Evolutionary conservation across 176 grass and related monocot genomes (phyloP).

Genomic region (Oropetium thomaeum): DNA sequence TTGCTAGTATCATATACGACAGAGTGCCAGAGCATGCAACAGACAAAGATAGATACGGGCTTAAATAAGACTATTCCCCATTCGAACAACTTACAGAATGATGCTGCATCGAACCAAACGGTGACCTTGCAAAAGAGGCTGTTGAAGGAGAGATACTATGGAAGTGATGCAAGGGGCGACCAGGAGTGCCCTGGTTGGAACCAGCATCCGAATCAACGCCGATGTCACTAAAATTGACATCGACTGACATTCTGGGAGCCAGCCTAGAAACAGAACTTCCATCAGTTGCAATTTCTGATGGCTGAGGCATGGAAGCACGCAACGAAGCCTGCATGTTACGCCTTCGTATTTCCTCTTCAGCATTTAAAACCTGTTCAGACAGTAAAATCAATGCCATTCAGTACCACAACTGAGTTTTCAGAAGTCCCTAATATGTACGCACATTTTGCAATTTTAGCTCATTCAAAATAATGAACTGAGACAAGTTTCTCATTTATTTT

Average conservation of each 20-base stretch:
- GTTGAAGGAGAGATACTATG: slow-evolving; percentile 75
- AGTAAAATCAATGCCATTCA: slow-evolving; percentile 10
- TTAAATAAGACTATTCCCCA: neutral
- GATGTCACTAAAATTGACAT: slow-evolving; percentile 88
- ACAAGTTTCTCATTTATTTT: neutral
- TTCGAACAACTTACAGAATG: slow-evolving; percentile 50
- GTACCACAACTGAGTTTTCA: neutral
- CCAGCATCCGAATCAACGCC: slow-evolving; percentile 74
- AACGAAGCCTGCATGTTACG: slow-evolving; percentile 47
- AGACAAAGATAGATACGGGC: neutral
- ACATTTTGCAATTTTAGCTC: neutral
- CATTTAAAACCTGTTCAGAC: slow-evolving; percentile 73
- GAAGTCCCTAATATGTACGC: neutral
- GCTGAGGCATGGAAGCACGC: slow-evolving; percentile 41
- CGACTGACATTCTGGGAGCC: slow-evolving; percentile 53
- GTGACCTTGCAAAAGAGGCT: slow-evolving; percentile 58
- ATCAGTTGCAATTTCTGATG: slow-evolving; percentile 55
- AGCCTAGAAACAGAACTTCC: slow-evolving; percentile 49
- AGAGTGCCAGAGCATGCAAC: neutral
- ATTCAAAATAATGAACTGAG: neutral
- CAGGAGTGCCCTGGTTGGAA: slow-evolving; percentile 66
- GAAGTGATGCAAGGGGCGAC: slow-evolving; percentile 54
- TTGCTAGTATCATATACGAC: neutral
- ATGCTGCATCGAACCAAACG: slow-evolving; percentile 62
- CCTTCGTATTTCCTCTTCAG: slow-evolving; percentile 87